A percentile compares a stretch with the other conserved stretches of the same genome.
These are phyloP conservation scores for Paragyromitra xinjiangensis DNA, from an alignment of 495 filamentous ascomycete genomes.

Conservation along the genomic window DNA sequence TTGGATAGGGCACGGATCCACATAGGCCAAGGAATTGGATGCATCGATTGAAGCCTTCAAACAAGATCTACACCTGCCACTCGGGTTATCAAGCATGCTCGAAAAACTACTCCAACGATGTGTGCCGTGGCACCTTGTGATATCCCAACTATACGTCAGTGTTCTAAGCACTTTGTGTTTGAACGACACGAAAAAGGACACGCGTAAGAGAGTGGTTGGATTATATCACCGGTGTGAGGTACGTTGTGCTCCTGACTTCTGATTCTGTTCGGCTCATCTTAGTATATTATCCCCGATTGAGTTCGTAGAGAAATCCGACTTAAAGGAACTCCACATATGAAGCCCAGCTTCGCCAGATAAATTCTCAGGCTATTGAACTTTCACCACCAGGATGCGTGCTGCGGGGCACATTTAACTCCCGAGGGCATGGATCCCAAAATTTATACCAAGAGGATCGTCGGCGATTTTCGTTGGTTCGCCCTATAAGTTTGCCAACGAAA, in stretches of 20 bases:
- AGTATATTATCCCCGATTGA: conserved; percentile 29
- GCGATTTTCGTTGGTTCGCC: conserved; percentile 41
- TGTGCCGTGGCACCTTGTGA: conserved; percentile 30
- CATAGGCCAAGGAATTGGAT: background rate
- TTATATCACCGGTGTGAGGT: conserved; percentile 10
- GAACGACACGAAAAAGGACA: conserved; percentile 28
- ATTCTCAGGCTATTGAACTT: conserved; percentile 15
- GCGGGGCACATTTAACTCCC: conserved; percentile 25
- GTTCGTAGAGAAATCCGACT: conserved; percentile 7
- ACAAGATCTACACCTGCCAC: conserved; percentile 28
- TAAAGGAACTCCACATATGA: conserved; percentile 11
- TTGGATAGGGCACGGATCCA: conserved; percentile 15
- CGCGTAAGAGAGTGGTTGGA: conserved; percentile 38
- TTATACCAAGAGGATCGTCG: conserved; percentile 19
- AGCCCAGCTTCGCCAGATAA: conserved; percentile 6
- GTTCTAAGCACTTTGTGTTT: background rate
- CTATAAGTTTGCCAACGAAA: conserved; percentile 44
- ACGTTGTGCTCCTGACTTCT: conserved; percentile 7
- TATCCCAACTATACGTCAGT: background rate
- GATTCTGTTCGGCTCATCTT: background rate
- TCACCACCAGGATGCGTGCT: conserved; percentile 30
- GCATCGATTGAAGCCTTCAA: conserved; percentile 6
- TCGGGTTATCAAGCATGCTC: conserved; percentile 25
- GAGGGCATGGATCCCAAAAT: conserved; percentile 27
- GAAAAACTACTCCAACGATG: conserved; percentile 19